Evolutionary conservation across 2,329 filamentous ascomycete species (phyloP).

Genomic region (Aspergillus arachidicola): DNA sequence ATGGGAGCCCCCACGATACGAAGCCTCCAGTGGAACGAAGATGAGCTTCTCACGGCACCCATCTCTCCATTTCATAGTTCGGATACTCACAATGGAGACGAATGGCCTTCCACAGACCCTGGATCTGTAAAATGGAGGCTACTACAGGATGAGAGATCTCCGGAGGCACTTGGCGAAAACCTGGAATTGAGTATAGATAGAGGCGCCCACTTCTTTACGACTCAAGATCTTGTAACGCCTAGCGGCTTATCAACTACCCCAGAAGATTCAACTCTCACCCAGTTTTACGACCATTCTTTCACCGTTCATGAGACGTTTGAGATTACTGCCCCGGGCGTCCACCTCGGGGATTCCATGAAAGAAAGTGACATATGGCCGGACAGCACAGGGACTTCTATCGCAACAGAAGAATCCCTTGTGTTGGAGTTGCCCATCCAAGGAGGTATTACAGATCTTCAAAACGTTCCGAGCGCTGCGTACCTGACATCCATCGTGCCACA

Average conservation of each 20-base stretch:
- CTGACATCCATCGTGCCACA: constrained; percentile 72
- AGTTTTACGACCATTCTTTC: constrained; percentile 80
- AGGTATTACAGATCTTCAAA: constrained; percentile 64
- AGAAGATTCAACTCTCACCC: constrained; percentile 51
- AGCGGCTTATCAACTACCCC: constrained; percentile 9
- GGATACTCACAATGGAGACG: constrained; percentile 10
- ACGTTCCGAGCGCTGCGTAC: constrained; percentile 69
- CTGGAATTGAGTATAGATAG: background rate
- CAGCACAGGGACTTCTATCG: constrained; percentile 22
- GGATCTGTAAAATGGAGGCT: constrained; percentile 33
- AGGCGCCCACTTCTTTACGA: constrained; percentile 34
- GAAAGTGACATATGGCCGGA: constrained; percentile 28
- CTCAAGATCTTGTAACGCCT: constrained; percentile 30
- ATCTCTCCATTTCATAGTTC: constrained; percentile 35
- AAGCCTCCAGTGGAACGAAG: constrained; percentile 58
- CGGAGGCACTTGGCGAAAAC: constrained; percentile 11
- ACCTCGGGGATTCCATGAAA: constrained; percentile 25
- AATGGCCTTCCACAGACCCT: constrained; percentile 14
- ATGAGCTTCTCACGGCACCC: constrained; percentile 54
- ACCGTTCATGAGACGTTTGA: constrained; percentile 63
- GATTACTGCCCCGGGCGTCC: constrained; percentile 25
- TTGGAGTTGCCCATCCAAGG: constrained; percentile 39
- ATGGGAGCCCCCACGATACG: constrained; percentile 63
- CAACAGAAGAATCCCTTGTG: constrained; percentile 17
- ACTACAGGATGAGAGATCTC: constrained; percentile 22